Base-by-base conservation (phyloP, 306 rosid genomes). In the Cucurbita moschata region DNA sequence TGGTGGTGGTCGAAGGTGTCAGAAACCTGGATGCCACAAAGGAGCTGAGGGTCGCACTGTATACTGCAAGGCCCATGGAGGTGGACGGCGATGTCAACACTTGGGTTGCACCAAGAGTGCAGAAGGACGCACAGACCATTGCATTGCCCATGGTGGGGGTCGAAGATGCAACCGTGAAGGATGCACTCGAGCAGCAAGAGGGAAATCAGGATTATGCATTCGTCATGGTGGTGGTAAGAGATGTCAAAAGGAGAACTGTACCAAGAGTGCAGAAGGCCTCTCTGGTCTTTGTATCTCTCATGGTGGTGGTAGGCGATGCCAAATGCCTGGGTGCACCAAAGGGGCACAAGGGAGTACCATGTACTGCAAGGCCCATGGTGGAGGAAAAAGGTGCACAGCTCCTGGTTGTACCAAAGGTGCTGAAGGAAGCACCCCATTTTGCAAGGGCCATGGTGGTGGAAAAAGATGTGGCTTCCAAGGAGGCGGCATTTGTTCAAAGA, bases 71-170 rank as follows among this genome's bases (percentile, higher is more conserved):
- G 97, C 97, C 77, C 97, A 92, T 73, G 97, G 97, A 78, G 97
- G 97, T 23, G 97, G 97, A n/a, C 85, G 97, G 50, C 88, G 97
- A 58, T 92, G 97, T 78, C 94, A 92, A 66, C 84, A 66, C 81
- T 88, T 92, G 79, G 97, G 97, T 61, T 92, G 97, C 81, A 89
- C 97, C n/a, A 92, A 89, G 87, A 92, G 97, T 84, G 97, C 97
- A 43, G 97, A 92, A 85, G 97, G 97, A 42, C 92, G 97, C 12
- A 92, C 97, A 6, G 97, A 92, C 75, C 90, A 78, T 80, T 92
- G 97, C 79, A 92, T 92, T 79, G 97, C 96, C 59, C 97, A 92
- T 84, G 97, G 97, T 84, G 97, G 97, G 52, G 97, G 97, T 47
- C 87, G 95, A 57, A 85, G 97, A 80, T 92, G 97, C 82, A 89